Evolutionary conservation across 169 alveolate genomes (phyloP).

Genomic region (Plasmodium fragile): DNA sequence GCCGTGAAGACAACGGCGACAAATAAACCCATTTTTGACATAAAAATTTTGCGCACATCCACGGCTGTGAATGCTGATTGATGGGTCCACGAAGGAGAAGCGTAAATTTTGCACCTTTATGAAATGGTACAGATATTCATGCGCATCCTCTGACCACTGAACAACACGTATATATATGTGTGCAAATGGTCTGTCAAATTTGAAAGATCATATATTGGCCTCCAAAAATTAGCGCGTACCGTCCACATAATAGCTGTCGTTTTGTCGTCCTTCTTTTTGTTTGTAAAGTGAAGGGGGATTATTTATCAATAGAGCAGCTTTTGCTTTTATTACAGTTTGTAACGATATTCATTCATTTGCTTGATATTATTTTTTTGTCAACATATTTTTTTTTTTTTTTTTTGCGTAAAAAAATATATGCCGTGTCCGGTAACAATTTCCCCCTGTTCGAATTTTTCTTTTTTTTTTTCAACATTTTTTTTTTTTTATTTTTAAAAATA

Average conservation of each 20-base stretch:
- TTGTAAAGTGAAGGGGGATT: not conserved
- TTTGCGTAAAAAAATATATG: slow-evolving; percentile 5
- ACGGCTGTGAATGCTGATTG: slow-evolving; percentile 62
- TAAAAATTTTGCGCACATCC: slow-evolving; percentile 74
- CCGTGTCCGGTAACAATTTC: not conserved
- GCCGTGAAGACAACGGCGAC: slow-evolving; percentile 74
- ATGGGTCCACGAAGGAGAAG: not conserved
- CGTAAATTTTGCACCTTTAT: not conserved
- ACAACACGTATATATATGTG: not conserved
- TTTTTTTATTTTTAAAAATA: slow-evolving; percentile 6
- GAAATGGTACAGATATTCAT: not conserved
- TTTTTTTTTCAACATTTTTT: slow-evolving; percentile 1
- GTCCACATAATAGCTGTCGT: not conserved
- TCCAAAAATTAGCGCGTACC: not conserved
- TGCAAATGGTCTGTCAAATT: not conserved
- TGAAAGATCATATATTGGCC: not conserved
- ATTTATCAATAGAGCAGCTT: not conserved
- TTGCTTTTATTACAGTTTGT: not conserved
- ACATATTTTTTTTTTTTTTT: not conserved
- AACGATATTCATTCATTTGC: not conserved
- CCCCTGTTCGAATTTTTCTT: not conserved
- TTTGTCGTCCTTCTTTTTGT: not conserved
- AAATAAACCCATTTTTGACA: slow-evolving; percentile 66
- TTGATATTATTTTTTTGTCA: slow-evolving; percentile 3
- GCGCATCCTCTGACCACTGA: not conserved